These are phyloP conservation scores for Neurospora terricola DNA, from an alignment of 495 filamentous ascomycete species.

Conservation along the genomic window DNA sequence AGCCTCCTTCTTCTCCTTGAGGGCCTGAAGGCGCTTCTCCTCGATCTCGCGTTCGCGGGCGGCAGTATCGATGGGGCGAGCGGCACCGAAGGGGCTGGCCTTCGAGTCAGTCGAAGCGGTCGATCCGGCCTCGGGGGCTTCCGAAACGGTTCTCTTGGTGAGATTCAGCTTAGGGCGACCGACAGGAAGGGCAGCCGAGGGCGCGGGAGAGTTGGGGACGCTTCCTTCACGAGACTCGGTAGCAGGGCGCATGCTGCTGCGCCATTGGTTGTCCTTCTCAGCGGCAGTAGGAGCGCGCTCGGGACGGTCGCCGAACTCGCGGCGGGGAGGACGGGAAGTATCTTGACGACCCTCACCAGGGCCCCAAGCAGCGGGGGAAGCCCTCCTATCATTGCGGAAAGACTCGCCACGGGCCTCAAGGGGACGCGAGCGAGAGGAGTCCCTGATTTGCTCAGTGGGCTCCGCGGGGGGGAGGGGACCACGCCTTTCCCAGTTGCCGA, in stretches of 20 bases:
- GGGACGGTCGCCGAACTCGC: slow-evolving; percentile 65
- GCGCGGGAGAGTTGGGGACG: slow-evolving; percentile 57
- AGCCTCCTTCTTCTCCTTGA: slow-evolving; percentile 75
- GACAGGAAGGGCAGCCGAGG: slow-evolving; percentile 39
- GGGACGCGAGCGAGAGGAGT: slow-evolving; percentile 59
- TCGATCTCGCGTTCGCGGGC: slow-evolving; percentile 80
- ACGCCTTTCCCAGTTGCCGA: slow-evolving; percentile 90
- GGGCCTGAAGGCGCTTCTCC: slow-evolving; percentile 63
- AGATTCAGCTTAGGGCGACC: slow-evolving; percentile 73
- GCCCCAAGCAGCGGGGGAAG: slow-evolving; percentile 73
- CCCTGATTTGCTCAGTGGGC: slow-evolving; percentile 41
- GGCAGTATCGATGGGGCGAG: slow-evolving; percentile 80
- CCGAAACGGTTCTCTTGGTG: slow-evolving; percentile 77
- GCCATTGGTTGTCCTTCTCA: slow-evolving; percentile 81
- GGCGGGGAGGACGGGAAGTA: slow-evolving; percentile 64
- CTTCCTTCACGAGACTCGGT: slow-evolving; percentile 42
- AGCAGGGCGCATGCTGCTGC: slow-evolving; percentile 64
- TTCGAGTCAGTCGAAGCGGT: slow-evolving; percentile 48
- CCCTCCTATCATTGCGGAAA: slow-evolving; percentile 48
- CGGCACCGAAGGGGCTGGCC: slow-evolving; percentile 85
- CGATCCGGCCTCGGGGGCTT: slow-evolving; percentile 32
- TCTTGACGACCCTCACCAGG: slow-evolving; percentile 36
- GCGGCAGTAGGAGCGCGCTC: slow-evolving; percentile 73
- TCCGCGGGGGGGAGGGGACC: slow-evolving; percentile 59
- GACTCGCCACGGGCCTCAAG: slow-evolving; percentile 44